Conservation (phyloP, 2,329 filamentous ascomycete genomes). For the Sarocladium strictum region DNA sequence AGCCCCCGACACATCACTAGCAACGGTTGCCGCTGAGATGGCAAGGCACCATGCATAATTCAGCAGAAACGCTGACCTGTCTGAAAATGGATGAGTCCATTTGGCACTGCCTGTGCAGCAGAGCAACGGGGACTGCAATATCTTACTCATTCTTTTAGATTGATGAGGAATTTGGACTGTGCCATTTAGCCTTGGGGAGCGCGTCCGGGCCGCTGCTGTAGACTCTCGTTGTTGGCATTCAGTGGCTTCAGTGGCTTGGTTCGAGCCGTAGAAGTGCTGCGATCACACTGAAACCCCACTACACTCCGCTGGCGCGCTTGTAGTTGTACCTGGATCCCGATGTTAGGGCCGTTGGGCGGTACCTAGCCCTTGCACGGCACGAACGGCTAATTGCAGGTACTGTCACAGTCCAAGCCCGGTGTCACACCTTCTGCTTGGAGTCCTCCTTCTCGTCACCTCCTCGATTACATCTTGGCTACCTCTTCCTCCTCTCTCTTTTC, state of each 20-base stretch:
- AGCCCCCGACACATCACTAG: not conserved
- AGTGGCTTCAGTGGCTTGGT: not conserved
- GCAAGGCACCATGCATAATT: constrained; percentile 3
- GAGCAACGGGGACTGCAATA: too few relatives aligned
- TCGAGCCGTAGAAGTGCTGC: not conserved
- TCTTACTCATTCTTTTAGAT: too few relatives aligned
- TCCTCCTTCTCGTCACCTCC: not conserved
- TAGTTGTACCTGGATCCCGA: not conserved
- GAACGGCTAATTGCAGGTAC: not conserved
- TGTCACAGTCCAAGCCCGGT: not conserved
- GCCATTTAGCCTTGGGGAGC: not conserved
- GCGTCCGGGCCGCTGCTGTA: not conserved
- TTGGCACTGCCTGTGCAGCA: not conserved
- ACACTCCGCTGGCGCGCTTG: not conserved
- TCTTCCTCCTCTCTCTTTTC: constrained; percentile 11
- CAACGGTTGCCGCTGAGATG: not conserved
- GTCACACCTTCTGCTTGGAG: not conserved
- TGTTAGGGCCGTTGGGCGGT: not conserved
- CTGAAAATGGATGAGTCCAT: not conserved
- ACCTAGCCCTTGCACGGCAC: not conserved
- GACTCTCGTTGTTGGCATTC: not conserved
- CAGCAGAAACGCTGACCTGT: not conserved
- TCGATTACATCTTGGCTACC: not conserved
- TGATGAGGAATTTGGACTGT: not conserved
- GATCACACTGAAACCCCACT: not conserved